Percentiles rank a stretch among this genome's conserved stretches.
phyloP scores from a whole-genome alignment of 1,139 yeast species.

The Entelexis paramagnoliae region DNA sequence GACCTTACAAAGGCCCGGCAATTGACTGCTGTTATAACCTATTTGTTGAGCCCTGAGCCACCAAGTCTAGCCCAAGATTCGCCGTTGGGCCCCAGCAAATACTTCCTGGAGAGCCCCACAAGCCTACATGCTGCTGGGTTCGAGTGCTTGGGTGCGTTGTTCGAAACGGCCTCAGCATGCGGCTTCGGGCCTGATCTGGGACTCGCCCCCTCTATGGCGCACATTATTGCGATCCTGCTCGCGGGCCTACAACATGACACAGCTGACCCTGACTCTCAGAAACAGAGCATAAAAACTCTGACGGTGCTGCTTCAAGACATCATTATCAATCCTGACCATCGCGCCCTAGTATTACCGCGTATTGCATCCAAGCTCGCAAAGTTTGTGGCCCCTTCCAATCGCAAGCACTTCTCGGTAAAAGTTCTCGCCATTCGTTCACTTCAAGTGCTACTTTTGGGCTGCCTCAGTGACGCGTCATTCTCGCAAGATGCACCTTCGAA shows the following conservation, averaged over 20 bases:
- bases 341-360: constrained; percentile 49
- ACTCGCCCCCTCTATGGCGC: constrained; percentile 34
- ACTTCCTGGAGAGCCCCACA: constrained; percentile 29
- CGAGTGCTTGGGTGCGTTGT: constrained; percentile 31
- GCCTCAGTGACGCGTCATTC: constrained; percentile 12
- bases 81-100: constrained; percentile 11
- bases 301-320: constrained; percentile 31
- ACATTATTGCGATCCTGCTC: constrained; percentile 39
- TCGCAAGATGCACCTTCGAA: constrained; percentile 27
- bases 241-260: constrained; percentile 31
- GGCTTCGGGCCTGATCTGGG: constrained; percentile 14
- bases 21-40: constrained; percentile 41
- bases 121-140: constrained; percentile 40
- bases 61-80: background rate
- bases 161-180: constrained; percentile 30
- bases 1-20: constrained; percentile 39
- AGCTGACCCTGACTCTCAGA: constrained; percentile 29
- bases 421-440: constrained; percentile 32
- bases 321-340: constrained; percentile 41
- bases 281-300: constrained; percentile 34
- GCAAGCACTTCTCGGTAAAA: constrained; percentile 37
- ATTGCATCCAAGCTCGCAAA: constrained; percentile 43
- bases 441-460: constrained; percentile 27
- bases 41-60: constrained; percentile 35
- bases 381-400: constrained; percentile 33